phyloP scores from a whole-genome alignment of 1,284 basidiomycete species.

The Tylopilus orsonianus region DNA sequence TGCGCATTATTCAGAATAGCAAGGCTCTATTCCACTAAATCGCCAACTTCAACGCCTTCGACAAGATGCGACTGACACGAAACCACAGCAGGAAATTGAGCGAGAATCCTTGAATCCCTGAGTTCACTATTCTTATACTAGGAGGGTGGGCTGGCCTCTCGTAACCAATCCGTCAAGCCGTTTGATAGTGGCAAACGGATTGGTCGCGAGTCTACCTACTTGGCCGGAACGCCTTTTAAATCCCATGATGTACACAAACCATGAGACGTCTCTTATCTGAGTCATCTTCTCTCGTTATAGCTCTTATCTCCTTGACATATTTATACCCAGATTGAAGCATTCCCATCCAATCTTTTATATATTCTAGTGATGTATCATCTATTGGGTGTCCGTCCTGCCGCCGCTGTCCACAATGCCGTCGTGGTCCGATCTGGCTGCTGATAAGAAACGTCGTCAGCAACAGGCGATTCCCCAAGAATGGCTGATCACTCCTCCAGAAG shows the following conservation, averaged over 20 bases:
- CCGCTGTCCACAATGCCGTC: constrained; percentile 17
- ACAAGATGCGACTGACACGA: too few species aligned
- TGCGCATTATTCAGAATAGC: constrained; percentile 10
- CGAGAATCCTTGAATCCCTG: too few species aligned
- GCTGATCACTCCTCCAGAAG: constrained; percentile 37
- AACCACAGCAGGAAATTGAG: too few species aligned
- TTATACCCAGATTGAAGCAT: background rate
- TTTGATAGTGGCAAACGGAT: too few species aligned
- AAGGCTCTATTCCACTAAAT: too few species aligned
- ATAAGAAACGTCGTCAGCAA: constrained; percentile 44
- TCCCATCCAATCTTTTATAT: constrained; percentile 13
- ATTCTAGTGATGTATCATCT: constrained; percentile 2
- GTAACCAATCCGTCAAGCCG: too few species aligned
- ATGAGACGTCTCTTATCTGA: background rate
- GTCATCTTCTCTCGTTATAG: background rate
- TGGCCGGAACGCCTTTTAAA: background rate
- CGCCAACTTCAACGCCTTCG: too few species aligned
- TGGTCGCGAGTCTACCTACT: too few species aligned
- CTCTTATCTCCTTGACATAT: constrained; percentile 13
- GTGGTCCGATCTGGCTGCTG: constrained; percentile 45
- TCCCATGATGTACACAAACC: constrained; percentile 7
- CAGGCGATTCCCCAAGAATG: constrained; percentile 50
- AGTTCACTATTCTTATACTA: too few species aligned
- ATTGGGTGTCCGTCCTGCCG: background rate
- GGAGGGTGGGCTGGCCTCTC: too few species aligned